Percentiles rank a stretch among this genome's conserved stretches.
Conservation (phyloP, 169 alveolate genomes). For the Theileria sp. region DNA sequence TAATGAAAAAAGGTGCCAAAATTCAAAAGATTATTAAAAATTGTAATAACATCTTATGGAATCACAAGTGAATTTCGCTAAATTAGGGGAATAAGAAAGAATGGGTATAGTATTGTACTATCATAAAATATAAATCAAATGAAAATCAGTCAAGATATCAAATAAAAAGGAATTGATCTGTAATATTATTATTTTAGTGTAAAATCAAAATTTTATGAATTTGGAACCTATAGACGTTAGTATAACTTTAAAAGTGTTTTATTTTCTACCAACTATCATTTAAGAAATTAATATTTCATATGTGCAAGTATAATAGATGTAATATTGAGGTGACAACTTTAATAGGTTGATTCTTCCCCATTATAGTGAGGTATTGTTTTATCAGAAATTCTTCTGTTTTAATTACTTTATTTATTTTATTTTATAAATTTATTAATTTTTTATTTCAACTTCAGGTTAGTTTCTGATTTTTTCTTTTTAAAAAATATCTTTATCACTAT, state of each 20-base stretch:
- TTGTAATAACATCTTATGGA: neutral
- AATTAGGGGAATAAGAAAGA: neutral
- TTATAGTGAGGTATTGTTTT: conserved; percentile 2
- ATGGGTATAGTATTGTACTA: neutral
- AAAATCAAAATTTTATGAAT: no score
- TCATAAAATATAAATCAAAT: neutral
- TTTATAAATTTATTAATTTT: neutral
- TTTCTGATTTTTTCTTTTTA: neutral
- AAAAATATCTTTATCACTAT: neutral
- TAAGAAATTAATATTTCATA: neutral
- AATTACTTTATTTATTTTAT: neutral
- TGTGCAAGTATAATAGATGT: neutral
- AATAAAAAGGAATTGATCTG: neutral
- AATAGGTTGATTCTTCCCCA: conserved; percentile 10
- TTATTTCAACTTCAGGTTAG: neutral
- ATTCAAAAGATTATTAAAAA: neutral
- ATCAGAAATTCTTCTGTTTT: neutral
- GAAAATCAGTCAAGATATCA: neutral
- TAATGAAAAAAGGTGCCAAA: neutral
- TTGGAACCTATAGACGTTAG: neutral
- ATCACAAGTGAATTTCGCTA: neutral
- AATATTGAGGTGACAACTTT: neutral
- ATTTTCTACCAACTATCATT: neutral
- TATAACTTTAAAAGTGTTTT: neutral
- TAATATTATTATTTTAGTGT: neutral